Percentiles rank a stretch among this genome's conserved stretches.
Conservation (phyloP, 257 asterid genomes). For the Solanum megistacrolobum region DNA sequence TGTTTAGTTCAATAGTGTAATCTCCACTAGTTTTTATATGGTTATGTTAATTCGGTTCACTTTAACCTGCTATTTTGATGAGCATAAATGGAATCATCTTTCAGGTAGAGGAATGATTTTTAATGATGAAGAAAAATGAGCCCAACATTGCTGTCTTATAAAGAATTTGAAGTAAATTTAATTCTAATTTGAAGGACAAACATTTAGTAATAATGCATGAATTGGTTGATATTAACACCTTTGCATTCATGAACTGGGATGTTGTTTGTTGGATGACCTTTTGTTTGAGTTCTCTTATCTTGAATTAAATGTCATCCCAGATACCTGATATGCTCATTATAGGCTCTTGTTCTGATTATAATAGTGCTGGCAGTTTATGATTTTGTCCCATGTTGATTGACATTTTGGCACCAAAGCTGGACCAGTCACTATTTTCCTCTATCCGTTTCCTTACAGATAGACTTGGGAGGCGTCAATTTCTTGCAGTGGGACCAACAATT, state of each 20-base stretch:
- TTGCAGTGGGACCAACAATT: conserved; percentile 47
- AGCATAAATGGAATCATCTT: not conserved
- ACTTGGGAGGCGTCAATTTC: conserved; percentile 55
- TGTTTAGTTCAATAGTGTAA: not conserved
- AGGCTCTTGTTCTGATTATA: not conserved
- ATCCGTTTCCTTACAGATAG: conserved; percentile 26
- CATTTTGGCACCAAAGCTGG: not conserved
- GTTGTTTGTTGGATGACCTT: not conserved
- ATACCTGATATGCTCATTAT: not conserved
- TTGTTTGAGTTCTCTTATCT: not conserved
- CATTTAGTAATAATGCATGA: not conserved
- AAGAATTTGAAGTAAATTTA: not conserved
- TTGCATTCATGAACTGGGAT: not conserved
- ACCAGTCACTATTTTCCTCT: not conserved
- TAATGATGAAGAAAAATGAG: not conserved
- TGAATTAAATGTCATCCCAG: not conserved
- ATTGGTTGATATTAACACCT: not conserved
- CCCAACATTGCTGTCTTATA: not conserved
- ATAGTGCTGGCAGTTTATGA: not conserved
- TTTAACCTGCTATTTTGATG: not conserved
- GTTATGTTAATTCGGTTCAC: not conserved
- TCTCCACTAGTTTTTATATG: not conserved
- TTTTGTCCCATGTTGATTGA: not conserved
- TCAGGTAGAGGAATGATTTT: not conserved
- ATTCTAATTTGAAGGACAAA: not conserved